These are phyloP conservation scores for Thelonectria blattea DNA, from an alignment of 2,329 filamentous ascomycete species.

Conservation along the genomic window DNA sequence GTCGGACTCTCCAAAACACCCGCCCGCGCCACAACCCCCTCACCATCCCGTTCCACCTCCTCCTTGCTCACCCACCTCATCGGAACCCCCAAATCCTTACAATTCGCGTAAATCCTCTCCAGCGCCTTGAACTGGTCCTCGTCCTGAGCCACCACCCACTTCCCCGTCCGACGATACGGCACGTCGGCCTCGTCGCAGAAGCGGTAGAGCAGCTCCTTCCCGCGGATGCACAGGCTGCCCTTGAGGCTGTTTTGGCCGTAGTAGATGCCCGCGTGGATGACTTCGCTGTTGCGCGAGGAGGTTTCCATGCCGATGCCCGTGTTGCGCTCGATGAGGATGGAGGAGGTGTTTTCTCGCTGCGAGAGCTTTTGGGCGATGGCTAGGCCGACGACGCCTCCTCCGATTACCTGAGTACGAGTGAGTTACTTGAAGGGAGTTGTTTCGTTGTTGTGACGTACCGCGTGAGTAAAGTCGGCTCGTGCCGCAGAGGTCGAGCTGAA, in stretches of 20 bases:
- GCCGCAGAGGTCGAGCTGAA: slow-evolving; percentile 47
- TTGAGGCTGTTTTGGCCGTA: slow-evolving; percentile 83
- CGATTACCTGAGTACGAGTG: slow-evolving; percentile 54
- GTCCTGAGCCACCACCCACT: slow-evolving; percentile 95
- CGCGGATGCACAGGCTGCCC: slow-evolving; percentile 79
- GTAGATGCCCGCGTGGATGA: slow-evolving; percentile 95
- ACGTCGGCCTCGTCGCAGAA: slow-evolving; percentile 74
- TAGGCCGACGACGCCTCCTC: slow-evolving; percentile 75
- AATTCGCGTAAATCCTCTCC: slow-evolving; percentile 57
- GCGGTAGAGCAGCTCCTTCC: slow-evolving; percentile 78
- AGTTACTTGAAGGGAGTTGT: neutral
- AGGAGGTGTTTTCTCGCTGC: slow-evolving; percentile 65
- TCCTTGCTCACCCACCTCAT: slow-evolving; percentile 69
- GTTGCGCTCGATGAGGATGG: slow-evolving; percentile 84
- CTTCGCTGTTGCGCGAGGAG: slow-evolving; percentile 89
- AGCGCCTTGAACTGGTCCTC: slow-evolving; percentile 68
- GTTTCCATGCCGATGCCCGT: slow-evolving; percentile 80
- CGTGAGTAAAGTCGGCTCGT: slow-evolving; percentile 53
- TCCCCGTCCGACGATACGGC: slow-evolving; percentile 76
- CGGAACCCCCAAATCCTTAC: slow-evolving; percentile 61
- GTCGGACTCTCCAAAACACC: slow-evolving; percentile 73
- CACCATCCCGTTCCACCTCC: slow-evolving; percentile 72
- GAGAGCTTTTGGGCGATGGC: slow-evolving; percentile 81
- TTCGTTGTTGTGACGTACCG: slow-evolving; percentile 36
- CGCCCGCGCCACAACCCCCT: slow-evolving; percentile 73